Evolutionary conservation across 2,329 filamentous ascomycete genomes (phyloP).

Genomic region (Paecilomyces variotii): DNA sequence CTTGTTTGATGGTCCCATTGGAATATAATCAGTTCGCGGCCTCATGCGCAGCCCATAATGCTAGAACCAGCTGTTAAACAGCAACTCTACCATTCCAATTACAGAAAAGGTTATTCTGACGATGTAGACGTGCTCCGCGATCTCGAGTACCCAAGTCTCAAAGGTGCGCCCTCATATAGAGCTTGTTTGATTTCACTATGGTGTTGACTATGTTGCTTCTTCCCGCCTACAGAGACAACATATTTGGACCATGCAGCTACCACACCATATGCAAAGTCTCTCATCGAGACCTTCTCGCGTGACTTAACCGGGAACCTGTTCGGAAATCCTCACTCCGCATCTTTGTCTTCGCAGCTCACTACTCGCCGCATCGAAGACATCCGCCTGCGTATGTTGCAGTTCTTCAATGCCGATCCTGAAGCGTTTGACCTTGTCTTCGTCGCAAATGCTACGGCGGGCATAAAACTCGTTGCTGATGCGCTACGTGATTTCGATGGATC

Average conservation of each 20-base stretch:
- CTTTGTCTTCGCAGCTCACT: slow-evolving; percentile 68
- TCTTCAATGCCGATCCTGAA: slow-evolving; percentile 73
- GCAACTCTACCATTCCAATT: slow-evolving; percentile 2
- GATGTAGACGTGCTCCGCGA: slow-evolving; percentile 41
- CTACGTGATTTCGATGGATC: slow-evolving; percentile 54
- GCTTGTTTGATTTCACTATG: neutral
- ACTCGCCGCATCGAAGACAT: slow-evolving; percentile 68
- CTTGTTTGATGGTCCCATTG: neutral
- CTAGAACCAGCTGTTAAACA: neutral
- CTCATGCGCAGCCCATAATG: neutral
- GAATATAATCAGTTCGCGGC: neutral
- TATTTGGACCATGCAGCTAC: slow-evolving; percentile 96
- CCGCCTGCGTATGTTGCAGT: slow-evolving; percentile 60
- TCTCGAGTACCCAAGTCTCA: slow-evolving; percentile 40
- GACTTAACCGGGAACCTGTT: slow-evolving; percentile 74
- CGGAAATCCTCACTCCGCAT: slow-evolving; percentile 88
- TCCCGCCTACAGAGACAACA: slow-evolving; percentile 48
- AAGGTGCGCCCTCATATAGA: slow-evolving; percentile 17
- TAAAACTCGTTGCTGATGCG: slow-evolving; percentile 77
- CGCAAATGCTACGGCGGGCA: slow-evolving; percentile 81
- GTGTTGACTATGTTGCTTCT: neutral
- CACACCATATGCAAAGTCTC: slow-evolving; percentile 70
- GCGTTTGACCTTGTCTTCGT: slow-evolving; percentile 87
- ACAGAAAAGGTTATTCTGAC: slow-evolving; percentile 30
- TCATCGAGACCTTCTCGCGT: slow-evolving; percentile 70